phyloP scores from a whole-genome alignment of 257 asterid species.

The Capsicum baccatum region DNA sequence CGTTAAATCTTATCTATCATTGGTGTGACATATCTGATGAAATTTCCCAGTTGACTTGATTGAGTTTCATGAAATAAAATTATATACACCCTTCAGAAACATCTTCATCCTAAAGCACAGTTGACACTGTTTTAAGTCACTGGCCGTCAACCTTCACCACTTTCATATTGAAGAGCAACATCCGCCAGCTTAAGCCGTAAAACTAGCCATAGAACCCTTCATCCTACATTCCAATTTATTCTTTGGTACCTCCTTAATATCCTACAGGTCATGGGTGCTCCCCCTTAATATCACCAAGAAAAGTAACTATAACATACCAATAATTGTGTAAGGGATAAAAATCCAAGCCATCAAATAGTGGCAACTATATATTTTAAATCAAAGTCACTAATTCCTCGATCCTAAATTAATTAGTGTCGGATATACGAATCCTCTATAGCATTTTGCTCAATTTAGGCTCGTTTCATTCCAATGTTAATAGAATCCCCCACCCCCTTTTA shows the following conservation, averaged over 20 bases:
- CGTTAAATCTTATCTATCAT: not conserved
- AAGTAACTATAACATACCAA: not conserved
- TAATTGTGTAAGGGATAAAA: not conserved
- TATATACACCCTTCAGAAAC: not conserved
- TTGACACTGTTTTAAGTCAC: not conserved
- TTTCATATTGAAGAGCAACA: not conserved
- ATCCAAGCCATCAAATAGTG: not conserved
- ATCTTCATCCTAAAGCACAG: not conserved
- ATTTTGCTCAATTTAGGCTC: not conserved
- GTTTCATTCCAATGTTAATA: not conserved
- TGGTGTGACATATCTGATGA: not conserved
- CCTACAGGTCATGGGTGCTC: not conserved
- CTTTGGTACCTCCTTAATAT: not conserved
- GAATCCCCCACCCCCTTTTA: not conserved
- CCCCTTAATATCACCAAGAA: not conserved
- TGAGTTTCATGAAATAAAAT: not conserved
- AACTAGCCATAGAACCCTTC: not conserved
- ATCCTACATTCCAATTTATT: not conserved
- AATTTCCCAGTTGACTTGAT: not conserved
- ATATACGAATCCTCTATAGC: not conserved
- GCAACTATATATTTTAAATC: not conserved
- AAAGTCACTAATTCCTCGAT: not conserved
- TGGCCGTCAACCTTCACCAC: not conserved
- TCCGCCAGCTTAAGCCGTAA: not conserved
- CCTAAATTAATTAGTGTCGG: not conserved